phyloP scores from a whole-genome alignment of 257 asterid genomes.

The Plantago elongata region DNA sequence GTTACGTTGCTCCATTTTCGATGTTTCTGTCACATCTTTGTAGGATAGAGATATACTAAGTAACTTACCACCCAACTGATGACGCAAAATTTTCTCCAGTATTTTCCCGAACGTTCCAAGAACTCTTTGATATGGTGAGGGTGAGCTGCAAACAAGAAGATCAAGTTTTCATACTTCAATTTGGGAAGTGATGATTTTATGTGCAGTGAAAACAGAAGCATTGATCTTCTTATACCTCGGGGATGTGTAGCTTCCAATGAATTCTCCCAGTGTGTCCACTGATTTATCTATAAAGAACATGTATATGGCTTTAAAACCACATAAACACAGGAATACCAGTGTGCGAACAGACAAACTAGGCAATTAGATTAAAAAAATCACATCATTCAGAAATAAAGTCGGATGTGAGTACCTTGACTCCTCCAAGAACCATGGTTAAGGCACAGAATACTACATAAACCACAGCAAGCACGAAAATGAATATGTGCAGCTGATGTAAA shows the following conservation, averaged over 20 bases:
- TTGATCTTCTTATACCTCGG: slow-evolving; percentile 30
- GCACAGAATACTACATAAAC: slow-evolving; percentile 74
- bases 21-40: not conserved
- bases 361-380: not conserved
- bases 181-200: not conserved
- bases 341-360: not conserved
- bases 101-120: slow-evolving; percentile 50
- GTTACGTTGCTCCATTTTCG: not conserved
- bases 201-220: not conserved
- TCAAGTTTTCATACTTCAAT: not conserved
- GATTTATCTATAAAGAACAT: slow-evolving; percentile 42
- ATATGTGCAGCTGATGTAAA: slow-evolving; percentile 81
- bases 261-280: slow-evolving; percentile 81
- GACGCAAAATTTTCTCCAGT: slow-evolving; percentile 65
- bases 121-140: slow-evolving; percentile 37
- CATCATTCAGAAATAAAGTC: not conserved
- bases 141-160: slow-evolving; percentile 26
- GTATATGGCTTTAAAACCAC: too few relatives aligned
- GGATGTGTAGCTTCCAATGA: slow-evolving; percentile 33
- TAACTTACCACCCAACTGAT: slow-evolving; percentile 70
- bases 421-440: slow-evolving; percentile 69
- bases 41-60: not conserved
- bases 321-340: too few relatives aligned
- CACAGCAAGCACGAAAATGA: slow-evolving; percentile 79
- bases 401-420: slow-evolving; percentile 43